Base-by-base conservation (phyloP, 2,329 filamentous ascomycete genomes). In the Colletotrichum lentis region DNA sequence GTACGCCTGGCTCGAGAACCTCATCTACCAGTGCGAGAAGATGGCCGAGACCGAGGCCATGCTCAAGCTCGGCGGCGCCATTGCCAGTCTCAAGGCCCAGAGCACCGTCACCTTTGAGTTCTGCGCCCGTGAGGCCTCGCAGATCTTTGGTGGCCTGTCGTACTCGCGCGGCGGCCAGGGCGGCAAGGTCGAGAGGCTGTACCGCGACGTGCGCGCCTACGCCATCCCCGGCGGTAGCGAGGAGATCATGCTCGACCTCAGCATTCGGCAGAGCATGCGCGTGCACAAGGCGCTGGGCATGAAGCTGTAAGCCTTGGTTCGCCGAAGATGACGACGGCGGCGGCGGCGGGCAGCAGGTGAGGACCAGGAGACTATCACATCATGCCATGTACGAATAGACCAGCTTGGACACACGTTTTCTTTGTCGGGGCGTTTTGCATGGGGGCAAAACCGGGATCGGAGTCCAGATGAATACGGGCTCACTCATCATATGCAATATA, bases 221-320 rank as follows among this genome's bases (percentile, higher is more conserved):
- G 95, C 96, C 70, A 95, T 99, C 73, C 96, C 96, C 3, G 96
- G 96, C 75, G 96, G 96, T 27, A 93, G 90, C 72, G 95, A 99
- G 83, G 96, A 99, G 86, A 99, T 99, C 72, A 99, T 99, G 96
- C 83, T 98, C 72, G 96, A 99, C 79, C 80, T 99, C 76, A 97
- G 93, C 81, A 97, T 99, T 79, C 86, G 95, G 74, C 94, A 97
- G 85, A 91, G 90, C 71, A 79, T 97, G 84, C 90, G 88, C 78
- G 96, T 99, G 63, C 92, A 94, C 74, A 90, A 97, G 86, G 90
- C 90, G 70, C 84, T 97, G 78, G 96, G 96, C 11, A 97, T 98
- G 95, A 99, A 97, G 86, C 78, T 99, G 79, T 98, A 89, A 77
- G 44, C 27, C 18, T 43, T 50, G 27, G 41, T 53, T 12, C 35